Conservation (phyloP, 2,329 filamentous ascomycete genomes). For the Aureobasidium sp. region DNA sequence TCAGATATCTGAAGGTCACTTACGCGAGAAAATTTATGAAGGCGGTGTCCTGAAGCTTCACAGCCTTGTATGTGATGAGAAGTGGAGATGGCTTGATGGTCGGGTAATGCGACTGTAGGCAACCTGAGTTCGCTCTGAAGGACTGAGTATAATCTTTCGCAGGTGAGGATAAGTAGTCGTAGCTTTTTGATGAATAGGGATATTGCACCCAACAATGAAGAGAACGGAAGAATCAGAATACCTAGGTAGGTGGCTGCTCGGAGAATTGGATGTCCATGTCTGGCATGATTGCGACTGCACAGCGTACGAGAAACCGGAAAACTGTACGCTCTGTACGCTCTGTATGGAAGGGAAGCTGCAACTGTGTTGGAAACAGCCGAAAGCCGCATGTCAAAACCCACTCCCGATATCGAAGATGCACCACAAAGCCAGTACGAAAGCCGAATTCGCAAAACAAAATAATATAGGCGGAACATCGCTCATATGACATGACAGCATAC, state of each 20-base stretch:
- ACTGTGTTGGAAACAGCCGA: neutral
- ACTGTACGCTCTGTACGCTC: neutral
- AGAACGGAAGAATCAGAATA: neutral
- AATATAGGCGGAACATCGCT: neutral
- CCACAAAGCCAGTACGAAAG: too few relatives aligned
- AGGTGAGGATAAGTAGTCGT: neutral
- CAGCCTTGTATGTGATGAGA: neutral
- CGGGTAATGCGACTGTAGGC: neutral
- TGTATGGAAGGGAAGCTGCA: neutral
- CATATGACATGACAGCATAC: neutral
- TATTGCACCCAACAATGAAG: neutral
- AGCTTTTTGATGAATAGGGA: neutral
- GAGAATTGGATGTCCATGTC: neutral
- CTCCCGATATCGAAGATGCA: neutral
- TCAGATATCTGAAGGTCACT: too few relatives aligned
- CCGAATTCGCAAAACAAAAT: too few relatives aligned
- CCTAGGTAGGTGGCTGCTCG: neutral
- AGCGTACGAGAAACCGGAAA: too few relatives aligned
- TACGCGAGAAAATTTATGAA: neutral
- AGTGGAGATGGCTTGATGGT: too few relatives aligned
- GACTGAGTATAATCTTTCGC: neutral
- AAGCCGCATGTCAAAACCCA: neutral
- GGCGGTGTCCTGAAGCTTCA: neutral
- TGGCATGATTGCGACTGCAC: neutral
- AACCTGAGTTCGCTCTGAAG: neutral